Evolutionary conservation across 2,329 filamentous ascomycete species (phyloP).

Genomic region (Orbilia brochopaga): DNA sequence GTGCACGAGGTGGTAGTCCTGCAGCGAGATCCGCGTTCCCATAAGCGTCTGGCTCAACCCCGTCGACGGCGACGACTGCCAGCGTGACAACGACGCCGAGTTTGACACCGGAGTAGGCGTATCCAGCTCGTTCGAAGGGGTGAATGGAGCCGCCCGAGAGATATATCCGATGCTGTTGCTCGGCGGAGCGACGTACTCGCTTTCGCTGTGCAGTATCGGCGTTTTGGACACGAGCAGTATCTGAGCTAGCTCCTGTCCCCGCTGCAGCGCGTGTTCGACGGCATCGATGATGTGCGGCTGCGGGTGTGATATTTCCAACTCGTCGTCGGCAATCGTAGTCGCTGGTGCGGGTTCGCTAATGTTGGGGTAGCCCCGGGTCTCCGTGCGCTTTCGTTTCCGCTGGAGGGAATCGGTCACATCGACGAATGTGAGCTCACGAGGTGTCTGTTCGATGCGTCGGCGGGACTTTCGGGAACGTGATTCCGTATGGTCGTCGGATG

Average conservation of each 20-base stretch:
- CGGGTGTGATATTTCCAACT: neutral
- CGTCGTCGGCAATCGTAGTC: neutral
- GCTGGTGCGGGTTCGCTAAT: neutral
- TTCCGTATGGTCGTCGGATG: neutral
- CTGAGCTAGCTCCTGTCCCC: conserved; percentile 24
- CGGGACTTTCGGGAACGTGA: conserved; percentile 23
- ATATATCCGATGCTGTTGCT: neutral
- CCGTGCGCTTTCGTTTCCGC: conserved; percentile 16
- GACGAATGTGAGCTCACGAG: conserved; percentile 26
- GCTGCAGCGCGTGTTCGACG: conserved; percentile 17
- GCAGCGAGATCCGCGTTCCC: conserved; percentile 18
- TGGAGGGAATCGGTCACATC: conserved; percentile 11
- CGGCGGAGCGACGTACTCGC: conserved; percentile 15
- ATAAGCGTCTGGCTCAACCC: conserved; percentile 8
- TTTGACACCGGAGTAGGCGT: neutral
- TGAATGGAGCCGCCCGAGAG: neutral
- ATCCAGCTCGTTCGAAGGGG: neutral
- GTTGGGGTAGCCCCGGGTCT: neutral
- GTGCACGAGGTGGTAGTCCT: conserved; percentile 34
- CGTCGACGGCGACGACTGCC: conserved; percentile 40
- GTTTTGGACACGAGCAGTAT: conserved; percentile 21
- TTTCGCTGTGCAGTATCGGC: conserved; percentile 18
- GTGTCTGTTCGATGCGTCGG: conserved; percentile 6
- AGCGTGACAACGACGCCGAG: conserved; percentile 13
- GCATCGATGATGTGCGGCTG: neutral